Percentiles rank a stretch among this genome's conserved stretches.
phyloP scores from a whole-genome alignment of 495 filamentous ascomycete genomes.

The Trichocladium antarcticum region DNA sequence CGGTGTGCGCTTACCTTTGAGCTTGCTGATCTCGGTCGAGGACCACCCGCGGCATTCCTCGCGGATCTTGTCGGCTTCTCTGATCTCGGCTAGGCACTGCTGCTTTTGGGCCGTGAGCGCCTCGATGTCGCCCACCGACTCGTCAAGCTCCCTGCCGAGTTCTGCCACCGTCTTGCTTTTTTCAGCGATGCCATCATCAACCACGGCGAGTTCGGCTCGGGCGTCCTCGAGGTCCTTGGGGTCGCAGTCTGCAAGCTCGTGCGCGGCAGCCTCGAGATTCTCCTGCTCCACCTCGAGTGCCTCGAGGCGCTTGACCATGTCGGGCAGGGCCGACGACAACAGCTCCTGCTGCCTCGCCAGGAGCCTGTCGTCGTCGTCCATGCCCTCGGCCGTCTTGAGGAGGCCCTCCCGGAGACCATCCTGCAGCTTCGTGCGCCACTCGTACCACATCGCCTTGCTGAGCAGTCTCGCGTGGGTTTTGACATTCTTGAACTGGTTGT shows the following conservation, averaged over 20 bases:
- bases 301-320: slow-evolving; percentile 46
- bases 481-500: slow-evolving; percentile 92
- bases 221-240: slow-evolving; percentile 61
- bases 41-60: slow-evolving; percentile 88
- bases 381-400: slow-evolving; percentile 57
- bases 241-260: slow-evolving; percentile 68
- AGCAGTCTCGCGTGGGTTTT: slow-evolving; percentile 81
- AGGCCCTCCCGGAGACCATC: slow-evolving; percentile 73
- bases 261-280: slow-evolving; percentile 55
- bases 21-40: slow-evolving; percentile 56
- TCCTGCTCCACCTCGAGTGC: slow-evolving; percentile 49
- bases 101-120: slow-evolving; percentile 52
- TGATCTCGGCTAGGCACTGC: slow-evolving; percentile 59
- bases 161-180: slow-evolving; percentile 56
- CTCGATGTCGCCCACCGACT: slow-evolving; percentile 51
- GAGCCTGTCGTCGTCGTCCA: slow-evolving; percentile 62
- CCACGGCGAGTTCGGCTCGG: slow-evolving; percentile 48
- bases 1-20: slow-evolving; percentile 49
- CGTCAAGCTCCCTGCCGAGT: slow-evolving; percentile 50
- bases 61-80: slow-evolving; percentile 69
- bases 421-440: slow-evolving; percentile 89
- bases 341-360: slow-evolving; percentile 56
- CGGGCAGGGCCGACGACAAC: slow-evolving; percentile 53
- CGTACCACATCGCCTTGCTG: slow-evolving; percentile 94
- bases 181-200: slow-evolving; percentile 56